These are phyloP conservation scores for Paramyrothecium roridum DNA, from an alignment of 2,329 filamentous ascomycete genomes.

Conservation along the genomic window DNA sequence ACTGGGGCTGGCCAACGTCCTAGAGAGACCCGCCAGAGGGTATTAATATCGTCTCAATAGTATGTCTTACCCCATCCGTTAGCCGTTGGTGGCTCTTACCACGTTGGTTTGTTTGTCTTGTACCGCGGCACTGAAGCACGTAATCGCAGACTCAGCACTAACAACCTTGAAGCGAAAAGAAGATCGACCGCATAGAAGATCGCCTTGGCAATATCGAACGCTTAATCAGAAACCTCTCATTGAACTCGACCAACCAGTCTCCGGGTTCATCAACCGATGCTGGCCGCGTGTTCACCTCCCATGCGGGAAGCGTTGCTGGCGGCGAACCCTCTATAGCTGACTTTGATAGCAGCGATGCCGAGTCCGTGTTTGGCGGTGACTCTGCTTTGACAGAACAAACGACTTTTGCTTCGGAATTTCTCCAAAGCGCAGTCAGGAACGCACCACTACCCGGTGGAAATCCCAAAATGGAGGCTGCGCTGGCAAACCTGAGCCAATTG, in stretches of 20 bases:
- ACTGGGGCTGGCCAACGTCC: constrained; percentile 52
- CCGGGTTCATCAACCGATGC: not conserved
- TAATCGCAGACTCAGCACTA: no score
- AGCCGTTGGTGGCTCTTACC: not conserved
- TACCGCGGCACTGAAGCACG: no score
- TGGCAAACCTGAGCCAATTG: constrained; percentile 49
- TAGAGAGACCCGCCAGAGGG: constrained; percentile 52
- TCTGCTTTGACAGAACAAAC: constrained; percentile 47
- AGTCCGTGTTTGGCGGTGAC: constrained; percentile 43
- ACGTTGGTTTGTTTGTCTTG: not conserved
- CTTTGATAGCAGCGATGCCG: constrained; percentile 35
- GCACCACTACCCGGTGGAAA: constrained; percentile 41
- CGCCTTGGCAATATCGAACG: constrained; percentile 41
- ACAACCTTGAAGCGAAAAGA: constrained; percentile 39
- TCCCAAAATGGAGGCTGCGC: constrained; percentile 50
- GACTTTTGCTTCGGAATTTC: constrained; percentile 51
- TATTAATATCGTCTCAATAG: constrained; percentile 61
- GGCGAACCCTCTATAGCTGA: constrained; percentile 23
- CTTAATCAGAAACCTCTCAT: constrained; percentile 35
- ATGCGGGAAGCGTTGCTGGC: constrained; percentile 14
- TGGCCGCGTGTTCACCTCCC: not conserved
- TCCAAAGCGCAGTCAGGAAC: constrained; percentile 49
- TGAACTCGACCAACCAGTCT: constrained; percentile 8
- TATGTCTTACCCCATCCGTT: constrained; percentile 26
- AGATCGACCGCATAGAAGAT: constrained; percentile 47